These are phyloP conservation scores for Theileria sp. DNA, from an alignment of 169 alveolate species.

Conservation along the genomic window DNA sequence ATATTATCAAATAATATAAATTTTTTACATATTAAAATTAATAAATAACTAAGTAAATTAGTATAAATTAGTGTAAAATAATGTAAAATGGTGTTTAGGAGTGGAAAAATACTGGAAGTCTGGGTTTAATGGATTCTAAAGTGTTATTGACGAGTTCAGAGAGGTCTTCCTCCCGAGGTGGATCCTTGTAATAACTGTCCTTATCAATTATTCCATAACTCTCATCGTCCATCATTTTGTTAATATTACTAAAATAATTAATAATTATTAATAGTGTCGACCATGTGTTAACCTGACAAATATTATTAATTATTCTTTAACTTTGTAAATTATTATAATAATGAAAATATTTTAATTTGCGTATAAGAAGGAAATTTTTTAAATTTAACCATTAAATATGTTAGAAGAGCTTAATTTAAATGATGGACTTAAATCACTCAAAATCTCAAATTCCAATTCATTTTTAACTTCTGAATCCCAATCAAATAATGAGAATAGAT, in stretches of 20 bases:
- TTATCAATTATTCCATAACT: constrained; percentile 26
- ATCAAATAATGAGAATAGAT: neutral
- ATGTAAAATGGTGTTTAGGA: too few species aligned
- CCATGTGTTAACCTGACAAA: neutral
- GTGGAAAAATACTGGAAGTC: constrained; percentile 30
- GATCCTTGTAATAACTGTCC: constrained; percentile 52
- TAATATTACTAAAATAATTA: neutral
- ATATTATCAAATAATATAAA: neutral
- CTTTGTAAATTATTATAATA: too few species aligned
- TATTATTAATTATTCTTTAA: neutral
- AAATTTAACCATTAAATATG: neutral
- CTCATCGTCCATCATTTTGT: constrained; percentile 46
- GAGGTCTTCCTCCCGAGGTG: constrained; percentile 46
- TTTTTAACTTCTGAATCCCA: neutral
- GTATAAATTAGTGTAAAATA: too few species aligned
- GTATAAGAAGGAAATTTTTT: neutral
- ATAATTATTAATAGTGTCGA: neutral
- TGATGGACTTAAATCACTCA: neutral
- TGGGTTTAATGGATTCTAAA: constrained; percentile 38
- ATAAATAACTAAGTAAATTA: neutral
- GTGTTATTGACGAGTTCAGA: constrained; percentile 50
- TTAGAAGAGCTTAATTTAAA: neutral
- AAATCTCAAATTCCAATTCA: neutral
- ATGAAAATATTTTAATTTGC: too few species aligned
- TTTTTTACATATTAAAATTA: too few species aligned